Base-by-base conservation (phyloP, 352 stramenopile genomes). In the Halophytophthora polymorphica region DNA sequence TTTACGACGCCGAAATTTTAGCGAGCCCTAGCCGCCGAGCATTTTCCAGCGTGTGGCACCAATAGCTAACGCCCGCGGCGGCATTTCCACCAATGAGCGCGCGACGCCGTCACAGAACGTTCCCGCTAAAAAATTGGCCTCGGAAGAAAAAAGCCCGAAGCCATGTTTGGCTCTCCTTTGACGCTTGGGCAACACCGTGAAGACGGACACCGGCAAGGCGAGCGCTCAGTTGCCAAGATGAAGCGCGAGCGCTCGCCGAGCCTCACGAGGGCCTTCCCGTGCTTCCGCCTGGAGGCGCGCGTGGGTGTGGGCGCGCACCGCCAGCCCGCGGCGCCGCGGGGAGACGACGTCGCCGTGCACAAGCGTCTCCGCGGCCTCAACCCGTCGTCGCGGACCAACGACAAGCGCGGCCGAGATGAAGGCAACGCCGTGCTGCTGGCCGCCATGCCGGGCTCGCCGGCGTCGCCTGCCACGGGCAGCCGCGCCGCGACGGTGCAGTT, bases 241-340 rank as follows among this genome's bases (percentile, higher is more conserved):
- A 80, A 81, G 51, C 72, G 69, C 39, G 69, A 81, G 50, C 69
- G 69, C 23, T 66, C 69, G 19, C 46, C 66, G 35, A 66, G 62
- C 43, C 45, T 66, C 29, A 28, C 51, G 25, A 31, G 25, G 19
- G 53, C 48, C 14, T 44, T 77, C 29, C 53, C 58, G 8, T 60
- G 58, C 37, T 41, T 66, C 23, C 68, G 39, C 34, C 54, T 45
- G 35, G 47, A 31, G 44, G 42, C 58, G 13, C 37, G 53, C 29
- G 53, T 65, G 17, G 71, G 33, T 53, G 65, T 48, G 39, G 58
- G 28, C 43, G 56, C 36, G 28, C 56, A n/a, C 11, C 39, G 52
- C 19, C 25, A 31, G 25, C 40, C 45, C 19, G 43, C 59, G 44
- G 31, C 45, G 17, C 42, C 69, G 15, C 53, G 58, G 13, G 64